Evolutionary conservation across 164 flowering plant species (phyloP).

Genomic region (Cinnamomum micranthum): DNA sequence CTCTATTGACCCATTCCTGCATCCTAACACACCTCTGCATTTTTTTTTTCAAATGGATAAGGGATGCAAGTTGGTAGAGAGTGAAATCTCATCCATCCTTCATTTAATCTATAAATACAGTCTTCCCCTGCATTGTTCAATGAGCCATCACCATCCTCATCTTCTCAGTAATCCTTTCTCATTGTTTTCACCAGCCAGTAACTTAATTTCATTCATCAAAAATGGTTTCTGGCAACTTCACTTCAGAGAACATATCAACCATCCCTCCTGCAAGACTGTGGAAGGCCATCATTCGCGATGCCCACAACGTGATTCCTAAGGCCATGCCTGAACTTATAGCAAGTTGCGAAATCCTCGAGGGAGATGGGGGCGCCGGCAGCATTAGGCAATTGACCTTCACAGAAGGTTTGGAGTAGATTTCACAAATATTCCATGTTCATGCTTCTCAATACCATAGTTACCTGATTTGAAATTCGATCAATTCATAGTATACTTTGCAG

Average conservation of each 20-base stretch:
- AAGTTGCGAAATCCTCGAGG: not conserved
- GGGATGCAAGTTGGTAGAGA: not conserved
- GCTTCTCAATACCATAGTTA: too few species aligned
- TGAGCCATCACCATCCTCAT: not conserved
- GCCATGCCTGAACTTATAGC: not conserved
- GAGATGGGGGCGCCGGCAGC: not conserved
- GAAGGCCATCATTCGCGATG: conserved; percentile 1
- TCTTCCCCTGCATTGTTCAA: not conserved
- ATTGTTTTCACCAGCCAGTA: too few species aligned
- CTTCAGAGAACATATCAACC: not conserved
- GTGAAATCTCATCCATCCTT: not conserved
- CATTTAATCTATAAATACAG: not conserved
- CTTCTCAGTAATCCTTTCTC: not conserved
- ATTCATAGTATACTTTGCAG: too few species aligned
- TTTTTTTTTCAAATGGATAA: not conserved
- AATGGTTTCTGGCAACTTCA: not conserved
- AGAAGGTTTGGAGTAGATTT: not conserved
- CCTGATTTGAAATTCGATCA: too few species aligned
- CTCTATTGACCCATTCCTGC: not conserved
- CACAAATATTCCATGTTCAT: too few species aligned
- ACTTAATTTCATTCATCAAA: not conserved
- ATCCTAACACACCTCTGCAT: not conserved
- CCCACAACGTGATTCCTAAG: conserved; percentile 2
- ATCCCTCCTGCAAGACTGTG: not conserved
- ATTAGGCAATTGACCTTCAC: not conserved